phyloP scores from a whole-genome alignment of 2,329 filamentous ascomycete genomes.

The Colletotrichum brevisporum region DNA sequence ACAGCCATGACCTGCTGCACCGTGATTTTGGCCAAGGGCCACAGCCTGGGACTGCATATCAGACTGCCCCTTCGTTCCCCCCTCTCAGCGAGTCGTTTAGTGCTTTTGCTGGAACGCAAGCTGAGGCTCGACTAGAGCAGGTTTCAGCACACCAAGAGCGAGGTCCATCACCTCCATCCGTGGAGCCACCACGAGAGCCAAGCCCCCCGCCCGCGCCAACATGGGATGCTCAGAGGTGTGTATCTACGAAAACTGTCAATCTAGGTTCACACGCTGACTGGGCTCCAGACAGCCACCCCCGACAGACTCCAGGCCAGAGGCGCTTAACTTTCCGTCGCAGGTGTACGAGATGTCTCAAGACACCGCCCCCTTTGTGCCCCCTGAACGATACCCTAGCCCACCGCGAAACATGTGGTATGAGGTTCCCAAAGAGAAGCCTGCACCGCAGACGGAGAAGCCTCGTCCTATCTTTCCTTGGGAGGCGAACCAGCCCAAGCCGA shows the following conservation, averaged over 20 bases:
- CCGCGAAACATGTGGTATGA: slow-evolving; percentile 92
- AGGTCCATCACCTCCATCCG: slow-evolving; percentile 48
- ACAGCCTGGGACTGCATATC: slow-evolving; percentile 41
- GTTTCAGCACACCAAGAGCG: slow-evolving; percentile 42
- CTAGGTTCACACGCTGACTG: slow-evolving; percentile 39
- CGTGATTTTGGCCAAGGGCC: slow-evolving; percentile 42
- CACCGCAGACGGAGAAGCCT: slow-evolving; percentile 67
- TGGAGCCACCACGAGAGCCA: slow-evolving; percentile 51
- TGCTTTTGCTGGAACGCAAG: slow-evolving; percentile 60
- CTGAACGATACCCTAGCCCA: slow-evolving; percentile 83
- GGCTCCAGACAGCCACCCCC: slow-evolving; percentile 73
- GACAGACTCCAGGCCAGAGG: slow-evolving; percentile 82
- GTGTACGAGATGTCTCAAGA: slow-evolving; percentile 89
- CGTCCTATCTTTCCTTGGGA: slow-evolving; percentile 95
- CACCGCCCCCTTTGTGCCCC: slow-evolving; percentile 81
- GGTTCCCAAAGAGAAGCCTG: slow-evolving; percentile 76
- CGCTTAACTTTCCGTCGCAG: slow-evolving; percentile 82
- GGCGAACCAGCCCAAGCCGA: slow-evolving; percentile 70
- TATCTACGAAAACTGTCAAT: slow-evolving; percentile 41
- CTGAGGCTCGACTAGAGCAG: slow-evolving; percentile 63
- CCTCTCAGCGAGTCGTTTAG: slow-evolving; percentile 51
- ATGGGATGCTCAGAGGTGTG: slow-evolving; percentile 70
- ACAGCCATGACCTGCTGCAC: slow-evolving; percentile 37
- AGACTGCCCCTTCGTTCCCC: slow-evolving; percentile 43
- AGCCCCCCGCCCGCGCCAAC: slow-evolving; percentile 50